phyloP scores from a whole-genome alignment of 805 yeast species.

The Barnettozyma salicaria region DNA sequence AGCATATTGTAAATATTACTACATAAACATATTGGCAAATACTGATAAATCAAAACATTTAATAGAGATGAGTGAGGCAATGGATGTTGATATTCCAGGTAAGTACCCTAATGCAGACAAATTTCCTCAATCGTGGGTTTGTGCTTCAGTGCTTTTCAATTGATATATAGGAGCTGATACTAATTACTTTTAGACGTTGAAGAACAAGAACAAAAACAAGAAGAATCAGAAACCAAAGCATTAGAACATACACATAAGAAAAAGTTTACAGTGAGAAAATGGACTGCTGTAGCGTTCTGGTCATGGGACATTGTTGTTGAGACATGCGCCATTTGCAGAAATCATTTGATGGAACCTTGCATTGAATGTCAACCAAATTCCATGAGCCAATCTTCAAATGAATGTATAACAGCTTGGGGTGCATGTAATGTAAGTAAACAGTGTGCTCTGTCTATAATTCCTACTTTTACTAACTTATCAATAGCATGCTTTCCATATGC shows the following conservation, averaged over 20 bases:
- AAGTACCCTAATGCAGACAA: slow-evolving; percentile 3
- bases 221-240: slow-evolving; percentile 6
- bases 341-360: slow-evolving; percentile 97
- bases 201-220: slow-evolving; percentile 2
- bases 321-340: slow-evolving; percentile 96
- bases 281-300: slow-evolving; percentile 99
- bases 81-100: slow-evolving; percentile 26
- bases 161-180: too few relatives aligned
- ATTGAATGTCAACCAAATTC: slow-evolving; percentile 91
- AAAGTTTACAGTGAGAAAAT: slow-evolving; percentile 88
- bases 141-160: too few relatives aligned
- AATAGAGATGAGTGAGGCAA: slow-evolving; percentile 18
- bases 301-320: slow-evolving; percentile 97
- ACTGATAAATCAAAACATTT: not conserved
- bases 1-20: not conserved
- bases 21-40: not conserved
- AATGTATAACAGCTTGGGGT: slow-evolving; percentile 97
- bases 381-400: slow-evolving; percentile 53
- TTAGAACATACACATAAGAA: slow-evolving; percentile 39
- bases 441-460: too few relatives aligned
- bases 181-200: not conserved
- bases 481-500: slow-evolving; percentile 91
- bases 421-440: slow-evolving; percentile 51
- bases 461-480: not conserved
- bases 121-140: not conserved